Conservation (phyloP, 371 early-diverging fungal genomes). For the Ordospora colligata region DNA sequence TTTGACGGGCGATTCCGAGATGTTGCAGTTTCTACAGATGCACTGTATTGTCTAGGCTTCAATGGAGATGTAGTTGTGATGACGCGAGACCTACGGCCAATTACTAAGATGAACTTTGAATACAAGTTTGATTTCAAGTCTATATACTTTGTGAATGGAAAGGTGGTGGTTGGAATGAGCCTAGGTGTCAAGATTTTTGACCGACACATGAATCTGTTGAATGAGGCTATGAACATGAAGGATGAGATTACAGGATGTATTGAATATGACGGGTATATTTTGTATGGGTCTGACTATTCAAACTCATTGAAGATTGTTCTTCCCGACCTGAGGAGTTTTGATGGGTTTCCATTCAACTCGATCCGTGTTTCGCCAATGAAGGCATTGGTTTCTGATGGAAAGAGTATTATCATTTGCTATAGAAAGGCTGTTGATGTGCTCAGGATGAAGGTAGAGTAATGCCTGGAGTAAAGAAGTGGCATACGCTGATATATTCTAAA, state of each 20-base stretch:
- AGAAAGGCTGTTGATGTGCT: neutral
- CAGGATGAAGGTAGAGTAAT: slow-evolving; percentile 62
- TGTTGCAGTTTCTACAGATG: neutral
- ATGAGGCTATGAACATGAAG: slow-evolving; percentile 13
- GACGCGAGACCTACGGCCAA: neutral
- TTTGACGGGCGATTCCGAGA: slow-evolving; percentile 13
- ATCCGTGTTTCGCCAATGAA: slow-evolving; percentile 10
- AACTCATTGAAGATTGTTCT: slow-evolving; percentile 29
- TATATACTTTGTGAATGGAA: neutral
- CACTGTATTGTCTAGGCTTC: neutral
- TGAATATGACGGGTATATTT: neutral
- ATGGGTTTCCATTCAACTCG: slow-evolving; percentile 35
- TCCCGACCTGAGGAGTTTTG: slow-evolving; percentile 3
- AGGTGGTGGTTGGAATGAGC: slow-evolving; percentile 16
- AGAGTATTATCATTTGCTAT: slow-evolving; percentile 6
- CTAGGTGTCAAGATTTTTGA: slow-evolving; percentile 18
- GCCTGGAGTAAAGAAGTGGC: slow-evolving; percentile 64
- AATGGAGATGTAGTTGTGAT: slow-evolving; percentile 28
- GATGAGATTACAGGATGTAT: neutral
- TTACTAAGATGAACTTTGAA: neutral
- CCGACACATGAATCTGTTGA: slow-evolving; percentile 3
- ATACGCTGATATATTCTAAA: neutral
- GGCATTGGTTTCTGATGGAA: neutral
- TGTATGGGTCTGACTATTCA: slow-evolving; percentile 7
- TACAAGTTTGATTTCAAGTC: slow-evolving; percentile 33